Evolutionary conservation across 176 grass and related monocot genomes (phyloP).

Genomic region (Themeda triandra): DNA sequence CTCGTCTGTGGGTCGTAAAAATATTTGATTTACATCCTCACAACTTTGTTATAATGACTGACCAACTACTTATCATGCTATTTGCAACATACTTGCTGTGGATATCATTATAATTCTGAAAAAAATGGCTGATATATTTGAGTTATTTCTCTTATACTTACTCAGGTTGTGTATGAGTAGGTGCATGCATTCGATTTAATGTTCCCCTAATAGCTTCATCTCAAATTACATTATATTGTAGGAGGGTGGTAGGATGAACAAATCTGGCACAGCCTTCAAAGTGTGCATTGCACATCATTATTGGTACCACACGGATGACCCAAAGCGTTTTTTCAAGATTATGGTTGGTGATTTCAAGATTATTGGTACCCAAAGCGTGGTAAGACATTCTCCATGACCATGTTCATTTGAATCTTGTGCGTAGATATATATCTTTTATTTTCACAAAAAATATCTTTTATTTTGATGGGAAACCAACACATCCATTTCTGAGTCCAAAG

Average conservation of each 20-base stretch:
- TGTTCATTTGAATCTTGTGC: neutral
- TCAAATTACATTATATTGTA: neutral
- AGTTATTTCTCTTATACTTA: neutral
- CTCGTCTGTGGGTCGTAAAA: neutral
- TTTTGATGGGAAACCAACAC: too few relatives aligned
- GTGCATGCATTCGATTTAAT: neutral
- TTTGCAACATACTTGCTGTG: neutral
- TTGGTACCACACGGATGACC: constrained; percentile 17
- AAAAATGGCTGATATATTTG: neutral
- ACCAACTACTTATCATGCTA: neutral
- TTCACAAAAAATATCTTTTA: neutral
- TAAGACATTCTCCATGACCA: constrained; percentile 8
- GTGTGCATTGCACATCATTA: constrained; percentile 11
- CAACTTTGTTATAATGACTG: neutral
- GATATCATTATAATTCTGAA: constrained; percentile 6
- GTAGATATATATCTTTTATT: neutral
- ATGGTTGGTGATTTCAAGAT: constrained; percentile 33
- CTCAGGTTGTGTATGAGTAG: neutral
- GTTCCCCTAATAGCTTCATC: neutral
- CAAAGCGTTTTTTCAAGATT: constrained; percentile 30
- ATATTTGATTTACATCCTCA: neutral
- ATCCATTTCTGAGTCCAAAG: neutral
- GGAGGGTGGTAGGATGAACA: constrained; percentile 12
- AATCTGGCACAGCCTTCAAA: neutral
- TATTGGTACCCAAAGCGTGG: too few relatives aligned